A percentile compares a stretch with the other conserved stretches of the same genome.
phyloP scores from a whole-genome alignment of 2,329 filamentous ascomycete species.

The Periconia sp. region DNA sequence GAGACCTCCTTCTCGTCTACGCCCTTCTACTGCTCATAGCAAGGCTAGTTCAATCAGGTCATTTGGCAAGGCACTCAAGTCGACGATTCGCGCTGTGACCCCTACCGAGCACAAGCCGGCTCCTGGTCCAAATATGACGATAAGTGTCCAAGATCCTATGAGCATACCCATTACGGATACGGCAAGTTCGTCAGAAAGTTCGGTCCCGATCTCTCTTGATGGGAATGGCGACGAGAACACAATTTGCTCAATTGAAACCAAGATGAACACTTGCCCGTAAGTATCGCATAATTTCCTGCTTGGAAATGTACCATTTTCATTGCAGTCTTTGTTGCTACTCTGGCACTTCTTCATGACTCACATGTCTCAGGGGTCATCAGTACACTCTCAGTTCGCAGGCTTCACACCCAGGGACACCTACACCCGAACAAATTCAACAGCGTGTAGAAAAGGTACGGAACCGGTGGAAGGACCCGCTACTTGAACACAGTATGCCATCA shows the following conservation, averaged over 20 bases:
- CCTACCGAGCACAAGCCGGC: constrained; percentile 25
- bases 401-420: no score
- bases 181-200: constrained; percentile 10
- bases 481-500: no score
- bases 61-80: constrained; percentile 33
- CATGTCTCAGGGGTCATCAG: no score
- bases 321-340: no score
- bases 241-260: constrained; percentile 6
- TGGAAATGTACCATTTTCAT: no score
- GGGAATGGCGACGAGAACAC: constrained; percentile 2
- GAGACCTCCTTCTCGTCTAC: constrained; percentile 13
- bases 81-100: constrained; percentile 47
- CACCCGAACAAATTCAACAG: no score
- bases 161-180: constrained; percentile 15
- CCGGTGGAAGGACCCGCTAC: no score
- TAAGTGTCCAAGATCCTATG: constrained; percentile 9
- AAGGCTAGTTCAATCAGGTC: constrained; percentile 36
- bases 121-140: constrained; percentile 10
- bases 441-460: no score
- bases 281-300: no score
- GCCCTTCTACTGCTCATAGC: constrained; percentile 21
- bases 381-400: no score
- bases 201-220: constrained; percentile 7
- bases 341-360: no score
- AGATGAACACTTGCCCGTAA: constrained; percentile 10